Base-by-base conservation (phyloP, 2,329 filamentous ascomycete genomes). In the Pezicula rhizophila region DNA sequence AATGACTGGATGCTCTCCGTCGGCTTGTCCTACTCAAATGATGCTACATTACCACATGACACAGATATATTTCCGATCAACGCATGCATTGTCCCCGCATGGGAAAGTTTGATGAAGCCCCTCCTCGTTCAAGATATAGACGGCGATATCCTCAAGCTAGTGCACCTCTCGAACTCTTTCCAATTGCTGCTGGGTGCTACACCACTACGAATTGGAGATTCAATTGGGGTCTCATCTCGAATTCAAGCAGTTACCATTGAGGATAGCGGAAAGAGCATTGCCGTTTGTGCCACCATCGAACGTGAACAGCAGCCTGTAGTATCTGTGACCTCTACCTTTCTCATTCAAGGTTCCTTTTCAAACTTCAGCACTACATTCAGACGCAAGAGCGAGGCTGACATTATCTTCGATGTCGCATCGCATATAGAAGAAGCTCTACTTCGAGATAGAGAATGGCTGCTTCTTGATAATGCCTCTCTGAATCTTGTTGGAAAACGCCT, bases 351-450 rank as follows among this genome's bases (percentile, higher is more conserved):
- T 49, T 77, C 78, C 28, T 99, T 97, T 72, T 86, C 80, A 48
- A 93, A 99, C 69, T 99, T 82, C 60, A 87, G 96, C 72, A 97
- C 96, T 73, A 99, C 95, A 6, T 99, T 99, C 83, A 91, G 97
- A 73, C 87, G 93, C 66, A 97, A 96, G 79, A 81, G 84, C 5
- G 93, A 99, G 74, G 95, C 88, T 1, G 91, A 92, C 1, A 93
- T 97, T 77, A 88, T 97, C 70, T 76, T 99, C 23, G 87, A 95
- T 64, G 79, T 99, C 43, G 84, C 78, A 11, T 91, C 89, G 3
- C 85, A 80, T 64, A 95, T 93, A 73, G 95, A 99, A 60, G 84
- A 99, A 37, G 92, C 93, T 42, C 86, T 99, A 18, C 78, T 99
- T 44, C 87, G 88, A 61, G 96, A 91, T 18, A 99, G 99, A 79